Percentiles rank a stretch among this genome's conserved stretches.
Evolutionary conservation across 495 filamentous ascomycete species (phyloP).

Genomic region (Aspergillus sparsus): DNA sequence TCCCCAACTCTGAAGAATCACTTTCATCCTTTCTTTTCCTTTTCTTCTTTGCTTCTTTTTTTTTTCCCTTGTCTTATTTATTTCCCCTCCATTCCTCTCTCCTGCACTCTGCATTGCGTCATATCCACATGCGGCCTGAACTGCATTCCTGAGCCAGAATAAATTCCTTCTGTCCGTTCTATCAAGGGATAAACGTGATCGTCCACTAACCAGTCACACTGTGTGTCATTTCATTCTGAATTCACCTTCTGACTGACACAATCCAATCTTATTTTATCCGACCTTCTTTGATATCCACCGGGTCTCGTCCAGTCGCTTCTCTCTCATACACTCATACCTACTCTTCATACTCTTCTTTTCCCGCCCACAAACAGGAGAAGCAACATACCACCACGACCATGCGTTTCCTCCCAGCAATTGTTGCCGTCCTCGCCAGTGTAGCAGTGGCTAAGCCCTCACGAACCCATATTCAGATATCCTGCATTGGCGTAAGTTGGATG

Average conservation of each 20-base stretch:
- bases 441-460: neutral
- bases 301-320: no score
- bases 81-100: conserved; percentile 1
- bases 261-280: neutral
- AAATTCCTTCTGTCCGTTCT: neutral
- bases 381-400: neutral
- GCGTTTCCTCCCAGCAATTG: conserved; percentile 2
- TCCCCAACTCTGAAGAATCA: neutral
- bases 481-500: neutral
- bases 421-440: conserved; percentile 6
- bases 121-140: neutral
- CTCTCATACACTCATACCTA: neutral
- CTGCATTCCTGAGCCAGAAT: neutral
- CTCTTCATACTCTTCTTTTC: neutral
- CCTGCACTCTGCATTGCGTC: neutral
- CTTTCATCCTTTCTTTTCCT: conserved; percentile 1
- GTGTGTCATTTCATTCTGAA: neutral
- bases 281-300: no score
- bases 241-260: neutral
- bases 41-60: neutral
- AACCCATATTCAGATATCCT: conserved; percentile 2
- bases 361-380: neutral
- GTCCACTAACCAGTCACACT: neutral
- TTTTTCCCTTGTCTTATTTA: neutral
- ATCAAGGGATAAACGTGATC: conserved; percentile 11